Evolutionary conservation across 495 filamentous ascomycete genomes (phyloP).

Genomic region (Xylaria flabelliformis): DNA sequence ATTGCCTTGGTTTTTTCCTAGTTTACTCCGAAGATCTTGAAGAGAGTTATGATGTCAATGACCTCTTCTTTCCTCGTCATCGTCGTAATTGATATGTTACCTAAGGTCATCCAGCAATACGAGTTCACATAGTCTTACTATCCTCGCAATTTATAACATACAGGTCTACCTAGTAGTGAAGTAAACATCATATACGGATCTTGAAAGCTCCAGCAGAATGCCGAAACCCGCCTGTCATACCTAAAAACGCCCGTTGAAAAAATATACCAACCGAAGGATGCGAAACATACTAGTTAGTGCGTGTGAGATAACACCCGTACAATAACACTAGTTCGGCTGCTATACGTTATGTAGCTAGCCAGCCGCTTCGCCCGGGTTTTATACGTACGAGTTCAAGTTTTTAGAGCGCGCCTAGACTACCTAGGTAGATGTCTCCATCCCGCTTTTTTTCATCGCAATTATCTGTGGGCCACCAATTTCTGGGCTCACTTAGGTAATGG

Average conservation of each 20-base stretch:
- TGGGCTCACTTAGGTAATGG: background rate
- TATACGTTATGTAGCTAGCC: background rate
- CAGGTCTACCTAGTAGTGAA: background rate
- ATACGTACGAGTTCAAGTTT: background rate
- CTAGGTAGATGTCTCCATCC: background rate
- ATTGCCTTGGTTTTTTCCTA: background rate
- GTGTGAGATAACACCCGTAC: too few species aligned
- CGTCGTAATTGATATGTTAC: background rate
- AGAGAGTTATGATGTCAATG: background rate
- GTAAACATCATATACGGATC: background rate
- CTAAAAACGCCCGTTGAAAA: background rate
- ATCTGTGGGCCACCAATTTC: constrained; percentile 7
- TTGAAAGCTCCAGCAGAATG: background rate
- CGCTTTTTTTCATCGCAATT: background rate
- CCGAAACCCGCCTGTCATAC: background rate
- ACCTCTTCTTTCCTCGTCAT: background rate
- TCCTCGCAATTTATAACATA: background rate
- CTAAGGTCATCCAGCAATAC: background rate
- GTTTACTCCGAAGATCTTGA: background rate
- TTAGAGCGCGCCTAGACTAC: background rate
- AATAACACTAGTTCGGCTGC: too few species aligned
- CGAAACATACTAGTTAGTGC: background rate
- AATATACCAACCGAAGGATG: background rate
- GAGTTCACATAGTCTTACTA: background rate
- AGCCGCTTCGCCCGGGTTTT: background rate